Base-by-base conservation (phyloP, 2,329 filamentous ascomycete genomes). In the Exserohilum turcica region DNA sequence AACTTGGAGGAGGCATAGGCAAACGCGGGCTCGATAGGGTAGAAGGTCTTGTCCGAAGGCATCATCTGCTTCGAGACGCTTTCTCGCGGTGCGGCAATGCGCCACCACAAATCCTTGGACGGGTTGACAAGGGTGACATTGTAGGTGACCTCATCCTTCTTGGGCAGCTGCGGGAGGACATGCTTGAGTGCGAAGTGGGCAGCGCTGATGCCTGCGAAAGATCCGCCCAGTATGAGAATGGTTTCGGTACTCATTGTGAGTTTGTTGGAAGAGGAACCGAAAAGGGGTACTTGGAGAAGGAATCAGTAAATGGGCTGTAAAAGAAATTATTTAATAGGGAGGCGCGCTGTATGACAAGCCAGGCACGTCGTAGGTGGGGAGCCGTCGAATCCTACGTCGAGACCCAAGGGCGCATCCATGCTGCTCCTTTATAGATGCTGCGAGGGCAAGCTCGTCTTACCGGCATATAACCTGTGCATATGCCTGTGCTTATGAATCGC, bases 71-170 rank as follows among this genome's bases (percentile, higher is more conserved):
- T 77, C 31, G 79, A 81, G n/a, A 79, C 78, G 35, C 83, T 64
- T 21, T 79, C 78, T 18, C 84, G 77, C 0, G 84, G 84, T 2
- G 79, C 79, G 2, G 78, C 82, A 37, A 83, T 74, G 48, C 79
- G 79, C 73, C 78, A 85, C 73, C 75, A 86, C 71, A 84, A 81
- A 35, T 79, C 76, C 13, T 77, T 77, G 6, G 79, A 80, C 1
- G 83, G 81, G 46, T 83, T 80, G 59, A 87, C 77, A 10, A 87
- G 71, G 18, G 79, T 79, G 32, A 87, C 72, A 56, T 81, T 82
- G 67, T 83, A 81, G 9, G 75, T 74, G 18, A 57, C 61, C 42
- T 66, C 61, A 18, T 73, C 61, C 38, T 74, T 68, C 59, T 71
- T 71, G 0, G 66, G 65, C 13, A 76, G 64, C 21, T 66, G 51